phyloP scores from a whole-genome alignment of 495 filamentous ascomycete genomes.

The Neurospora sp. region DNA sequence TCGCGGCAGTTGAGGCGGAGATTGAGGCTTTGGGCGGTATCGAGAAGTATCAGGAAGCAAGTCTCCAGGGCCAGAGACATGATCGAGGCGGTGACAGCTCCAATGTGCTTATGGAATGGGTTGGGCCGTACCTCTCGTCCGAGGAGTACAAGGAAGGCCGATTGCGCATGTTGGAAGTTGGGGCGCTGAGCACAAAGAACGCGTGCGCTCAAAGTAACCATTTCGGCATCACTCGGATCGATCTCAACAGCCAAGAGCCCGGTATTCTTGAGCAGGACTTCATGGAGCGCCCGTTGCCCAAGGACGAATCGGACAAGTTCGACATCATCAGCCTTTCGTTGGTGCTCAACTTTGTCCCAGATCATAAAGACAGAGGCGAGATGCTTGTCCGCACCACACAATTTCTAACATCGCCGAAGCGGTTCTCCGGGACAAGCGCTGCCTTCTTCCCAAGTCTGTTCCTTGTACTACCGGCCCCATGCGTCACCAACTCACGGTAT shows the following conservation, averaged over 20 bases:
- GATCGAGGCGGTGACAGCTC: conserved; percentile 89
- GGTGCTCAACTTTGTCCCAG: conserved; percentile 88
- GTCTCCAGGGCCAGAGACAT: conserved; percentile 72
- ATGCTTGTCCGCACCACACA: conserved; percentile 72
- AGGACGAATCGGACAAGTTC: conserved; percentile 51
- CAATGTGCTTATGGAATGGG: conserved; percentile 77
- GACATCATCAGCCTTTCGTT: conserved; percentile 89
- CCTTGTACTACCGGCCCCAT: conserved; percentile 80
- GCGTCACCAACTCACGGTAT: conserved; percentile 87
- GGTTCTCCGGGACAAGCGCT: conserved; percentile 7
- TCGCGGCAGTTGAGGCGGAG: conserved; percentile 44
- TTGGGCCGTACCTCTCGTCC: conserved; percentile 34
- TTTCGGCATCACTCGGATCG: conserved; percentile 76
- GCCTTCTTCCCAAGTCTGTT: conserved; percentile 67
- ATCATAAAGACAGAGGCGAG: conserved; percentile 61
- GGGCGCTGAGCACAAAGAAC: conserved; percentile 77
- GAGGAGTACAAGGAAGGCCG: conserved; percentile 21
- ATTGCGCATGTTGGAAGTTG: conserved; percentile 74
- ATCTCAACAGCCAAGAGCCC: conserved; percentile 74
- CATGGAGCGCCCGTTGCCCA: conserved; percentile 75
- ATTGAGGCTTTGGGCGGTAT: conserved; percentile 61
- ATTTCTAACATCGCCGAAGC: conserved; percentile 40
- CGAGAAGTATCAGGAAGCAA: conserved; percentile 77
- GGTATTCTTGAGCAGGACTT: conserved; percentile 86
- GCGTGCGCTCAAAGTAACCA: conserved; percentile 60